These are phyloP conservation scores for Podospora australis DNA, from an alignment of 495 filamentous ascomycete genomes.

Conservation along the genomic window DNA sequence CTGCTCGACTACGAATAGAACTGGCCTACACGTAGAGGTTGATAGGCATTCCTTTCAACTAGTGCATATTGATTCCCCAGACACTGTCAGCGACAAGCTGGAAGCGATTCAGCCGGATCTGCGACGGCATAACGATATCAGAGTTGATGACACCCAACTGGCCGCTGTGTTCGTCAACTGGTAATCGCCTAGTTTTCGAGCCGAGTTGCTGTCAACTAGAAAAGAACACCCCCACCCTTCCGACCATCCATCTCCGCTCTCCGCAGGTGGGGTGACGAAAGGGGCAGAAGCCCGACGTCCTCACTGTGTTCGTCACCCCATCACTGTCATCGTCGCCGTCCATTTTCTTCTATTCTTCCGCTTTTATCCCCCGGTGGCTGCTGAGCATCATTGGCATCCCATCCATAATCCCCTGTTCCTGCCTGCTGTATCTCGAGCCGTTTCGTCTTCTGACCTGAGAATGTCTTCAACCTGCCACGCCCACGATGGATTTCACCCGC, in stretches of 20 bases:
- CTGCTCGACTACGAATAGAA: neutral
- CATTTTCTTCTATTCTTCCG: slow-evolving; percentile 3
- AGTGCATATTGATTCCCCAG: too few species aligned
- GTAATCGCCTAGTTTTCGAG: neutral
- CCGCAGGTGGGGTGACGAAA: slow-evolving; percentile 18
- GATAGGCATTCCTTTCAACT: neutral
- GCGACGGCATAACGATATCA: slow-evolving; percentile 9
- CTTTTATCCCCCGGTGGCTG: neutral
- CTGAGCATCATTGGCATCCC: neutral
- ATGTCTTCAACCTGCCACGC: neutral
- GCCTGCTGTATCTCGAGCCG: neutral
- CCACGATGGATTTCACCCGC: neutral
- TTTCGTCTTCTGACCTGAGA: neutral
- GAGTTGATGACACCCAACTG: too few species aligned
- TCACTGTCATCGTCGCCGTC: slow-evolving; percentile 1
- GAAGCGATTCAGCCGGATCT: slow-evolving; percentile 23
- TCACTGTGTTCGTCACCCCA: neutral
- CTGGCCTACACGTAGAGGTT: neutral
- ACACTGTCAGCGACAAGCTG: too few species aligned
- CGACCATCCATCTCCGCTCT: neutral
- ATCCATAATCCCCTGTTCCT: too few species aligned
- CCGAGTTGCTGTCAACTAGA: neutral
- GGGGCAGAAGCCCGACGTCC: slow-evolving; percentile 5
- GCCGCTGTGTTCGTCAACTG: neutral
- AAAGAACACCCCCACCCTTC: slow-evolving; percentile 9